Evolutionary conservation across 177 flowering plant genomes (phyloP).

Genomic region (Tripterygium wilfordii): DNA sequence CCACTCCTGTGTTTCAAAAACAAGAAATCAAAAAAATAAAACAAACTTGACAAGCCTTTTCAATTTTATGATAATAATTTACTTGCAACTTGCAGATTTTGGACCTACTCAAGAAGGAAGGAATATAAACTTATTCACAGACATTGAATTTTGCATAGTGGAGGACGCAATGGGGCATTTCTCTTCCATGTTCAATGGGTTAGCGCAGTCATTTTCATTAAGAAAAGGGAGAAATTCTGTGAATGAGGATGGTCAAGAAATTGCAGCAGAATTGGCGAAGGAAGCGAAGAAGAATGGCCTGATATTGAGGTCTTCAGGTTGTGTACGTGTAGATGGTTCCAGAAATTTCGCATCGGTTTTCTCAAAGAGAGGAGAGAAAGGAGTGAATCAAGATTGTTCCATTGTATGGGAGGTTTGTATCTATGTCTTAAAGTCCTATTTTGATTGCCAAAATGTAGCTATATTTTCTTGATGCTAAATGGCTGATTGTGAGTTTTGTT

Average conservation of each 20-base stretch:
- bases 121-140: neutral
- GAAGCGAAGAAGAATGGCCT: constrained; percentile 76
- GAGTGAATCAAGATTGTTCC: constrained; percentile 82
- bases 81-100: neutral
- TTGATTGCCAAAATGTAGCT: neutral
- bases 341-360: constrained; percentile 59
- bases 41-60: no score
- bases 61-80: neutral
- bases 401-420: constrained; percentile 80
- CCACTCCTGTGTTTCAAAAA: constrained; percentile 6
- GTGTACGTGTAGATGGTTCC: constrained; percentile 44
- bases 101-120: neutral
- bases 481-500: constrained; percentile 4
- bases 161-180: constrained; percentile 54
- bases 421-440: neutral
- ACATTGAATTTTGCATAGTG: constrained; percentile 6
- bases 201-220: constrained; percentile 43
- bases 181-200: constrained; percentile 65
- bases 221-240: constrained; percentile 34
- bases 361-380: constrained; percentile 75
- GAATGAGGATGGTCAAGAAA: constrained; percentile 44
- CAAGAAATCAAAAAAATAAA: constrained; percentile 3
- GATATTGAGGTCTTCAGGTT: constrained; percentile 60
- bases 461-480: neutral
- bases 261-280: constrained; percentile 55